Percentiles rank a stretch among this genome's conserved stretches.
phyloP scores from a whole-genome alignment of 805 yeast species.

The Metschnikowia koreensis region DNA sequence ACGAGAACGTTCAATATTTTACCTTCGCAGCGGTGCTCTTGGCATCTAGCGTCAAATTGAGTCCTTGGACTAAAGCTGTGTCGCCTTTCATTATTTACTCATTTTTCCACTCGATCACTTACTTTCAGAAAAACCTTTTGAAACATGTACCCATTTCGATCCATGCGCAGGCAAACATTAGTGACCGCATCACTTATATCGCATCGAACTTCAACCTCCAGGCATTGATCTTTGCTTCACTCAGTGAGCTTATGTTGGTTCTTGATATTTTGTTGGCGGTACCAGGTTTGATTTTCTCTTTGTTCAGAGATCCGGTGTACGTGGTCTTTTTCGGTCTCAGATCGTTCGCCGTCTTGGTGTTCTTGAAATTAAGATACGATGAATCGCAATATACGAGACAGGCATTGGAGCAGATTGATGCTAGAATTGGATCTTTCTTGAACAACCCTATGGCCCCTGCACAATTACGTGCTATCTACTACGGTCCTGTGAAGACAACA shows the following conservation, averaged over 20 bases:
- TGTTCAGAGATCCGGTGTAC: constrained; percentile 24
- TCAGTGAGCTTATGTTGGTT: constrained; percentile 32
- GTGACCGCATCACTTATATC: constrained; percentile 29
- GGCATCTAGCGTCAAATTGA: constrained; percentile 28
- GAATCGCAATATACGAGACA: constrained; percentile 31
- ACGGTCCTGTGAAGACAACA: constrained; percentile 19
- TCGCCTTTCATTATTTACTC: constrained; percentile 37
- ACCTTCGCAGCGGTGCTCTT: constrained; percentile 31
- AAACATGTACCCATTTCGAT: constrained; percentile 31
- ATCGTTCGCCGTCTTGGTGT: constrained; percentile 33
- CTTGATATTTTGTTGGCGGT: constrained; percentile 24
- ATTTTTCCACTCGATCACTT: constrained; percentile 36
- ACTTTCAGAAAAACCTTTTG: constrained; percentile 38
- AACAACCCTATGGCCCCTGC: constrained; percentile 16
- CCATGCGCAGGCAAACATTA: constrained; percentile 29
- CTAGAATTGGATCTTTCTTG: constrained; percentile 31
- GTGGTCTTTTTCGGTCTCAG: constrained; percentile 32
- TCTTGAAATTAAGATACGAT: constrained; percentile 37
- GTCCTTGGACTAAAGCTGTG: constrained; percentile 38
- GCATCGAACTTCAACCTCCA: constrained; percentile 33
- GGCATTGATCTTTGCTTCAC: constrained; percentile 39
- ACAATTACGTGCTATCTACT: constrained; percentile 18
- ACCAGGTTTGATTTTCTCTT: constrained; percentile 26
- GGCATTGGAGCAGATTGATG: constrained; percentile 47
- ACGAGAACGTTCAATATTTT: constrained; percentile 42